Conservation (phyloP, 345 rosid species). For the Eucalyptus microcorys region DNA sequence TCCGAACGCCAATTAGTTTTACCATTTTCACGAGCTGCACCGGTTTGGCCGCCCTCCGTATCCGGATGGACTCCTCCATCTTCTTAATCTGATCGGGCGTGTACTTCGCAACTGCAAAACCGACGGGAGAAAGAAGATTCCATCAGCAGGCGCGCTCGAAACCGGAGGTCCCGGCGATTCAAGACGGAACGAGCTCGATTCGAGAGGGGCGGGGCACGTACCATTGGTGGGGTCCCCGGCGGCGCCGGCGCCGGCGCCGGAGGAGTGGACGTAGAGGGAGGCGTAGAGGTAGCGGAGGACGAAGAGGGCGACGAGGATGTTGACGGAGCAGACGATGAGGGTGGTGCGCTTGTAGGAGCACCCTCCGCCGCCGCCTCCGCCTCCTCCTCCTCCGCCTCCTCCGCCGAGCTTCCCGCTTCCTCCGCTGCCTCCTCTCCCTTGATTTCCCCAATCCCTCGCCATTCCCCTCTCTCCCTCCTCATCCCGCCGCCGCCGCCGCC, state of each 20-base stretch:
- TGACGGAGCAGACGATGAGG: constrained; percentile 67
- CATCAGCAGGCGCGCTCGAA: background rate
- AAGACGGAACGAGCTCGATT: no score
- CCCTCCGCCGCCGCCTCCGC: background rate
- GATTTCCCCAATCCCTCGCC: constrained; percentile 56
- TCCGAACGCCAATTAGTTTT: background rate
- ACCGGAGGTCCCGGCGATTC: no score
- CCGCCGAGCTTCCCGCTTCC: constrained; percentile 28
- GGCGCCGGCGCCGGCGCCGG: constrained; percentile 1
- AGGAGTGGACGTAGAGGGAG: constrained; percentile 63
- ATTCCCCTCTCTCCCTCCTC: constrained; percentile 14
- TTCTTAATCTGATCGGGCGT: constrained; percentile 75
- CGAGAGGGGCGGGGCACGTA: background rate
- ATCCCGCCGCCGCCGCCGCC: constrained; percentile 31
- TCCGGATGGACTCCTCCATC: constrained; percentile 83
- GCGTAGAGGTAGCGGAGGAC: constrained; percentile 79
- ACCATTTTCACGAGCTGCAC: constrained; percentile 55
- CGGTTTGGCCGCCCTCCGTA: constrained; percentile 71
- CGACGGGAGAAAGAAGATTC: background rate
- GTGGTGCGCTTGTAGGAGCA: constrained; percentile 56
- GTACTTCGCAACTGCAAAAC: constrained; percentile 44
- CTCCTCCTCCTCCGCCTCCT: background rate
- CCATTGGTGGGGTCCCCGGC: constrained; percentile 11
- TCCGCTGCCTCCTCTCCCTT: constrained; percentile 1
- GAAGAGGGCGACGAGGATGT: constrained; percentile 87